phyloP scores from a whole-genome alignment of 208 protist species.

The Trypanosoma scelopori region DNA sequence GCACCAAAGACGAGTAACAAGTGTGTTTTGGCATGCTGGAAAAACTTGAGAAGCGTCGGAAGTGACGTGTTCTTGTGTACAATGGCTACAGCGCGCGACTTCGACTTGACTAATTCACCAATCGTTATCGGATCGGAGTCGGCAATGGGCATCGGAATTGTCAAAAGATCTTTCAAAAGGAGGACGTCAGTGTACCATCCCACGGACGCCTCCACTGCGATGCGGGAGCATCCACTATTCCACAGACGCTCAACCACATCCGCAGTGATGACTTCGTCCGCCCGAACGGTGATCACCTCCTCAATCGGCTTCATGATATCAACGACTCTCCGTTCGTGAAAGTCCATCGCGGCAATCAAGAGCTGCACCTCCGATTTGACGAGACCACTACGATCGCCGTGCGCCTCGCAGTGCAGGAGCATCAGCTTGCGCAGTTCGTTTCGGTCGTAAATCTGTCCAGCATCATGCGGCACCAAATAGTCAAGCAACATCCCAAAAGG shows the following conservation, averaged over 20 bases:
- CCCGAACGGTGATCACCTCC: slow-evolving; percentile 46
- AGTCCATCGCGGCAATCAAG: slow-evolving; percentile 87
- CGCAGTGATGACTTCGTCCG: slow-evolving; percentile 64
- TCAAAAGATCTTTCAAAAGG: slow-evolving; percentile 81
- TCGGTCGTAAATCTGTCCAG: slow-evolving; percentile 85
- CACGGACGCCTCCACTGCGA: slow-evolving; percentile 55
- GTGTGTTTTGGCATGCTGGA: slow-evolving; percentile 81
- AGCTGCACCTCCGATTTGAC: slow-evolving; percentile 78
- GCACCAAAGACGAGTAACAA: slow-evolving; percentile 81
- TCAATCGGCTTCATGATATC: slow-evolving; percentile 88
- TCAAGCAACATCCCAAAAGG: slow-evolving; percentile 82
- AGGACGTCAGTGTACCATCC: slow-evolving; percentile 58
- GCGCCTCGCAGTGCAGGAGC: slow-evolving; percentile 77
- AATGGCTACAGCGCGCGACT: slow-evolving; percentile 59
- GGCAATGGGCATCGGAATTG: slow-evolving; percentile 21
- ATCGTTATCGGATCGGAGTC: slow-evolving; percentile 44
- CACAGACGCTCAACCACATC: slow-evolving; percentile 80
- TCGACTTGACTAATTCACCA: slow-evolving; percentile 65
- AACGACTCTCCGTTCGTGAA: slow-evolving; percentile 74
- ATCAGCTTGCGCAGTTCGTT: slow-evolving; percentile 87
- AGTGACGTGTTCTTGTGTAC: slow-evolving; percentile 57
- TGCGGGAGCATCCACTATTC: slow-evolving; percentile 78
- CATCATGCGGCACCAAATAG: slow-evolving; percentile 57
- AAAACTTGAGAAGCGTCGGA: slow-evolving; percentile 78
- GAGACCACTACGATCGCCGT: slow-evolving; percentile 50